These are phyloP conservation scores for Sporothrix schenckii DNA, from an alignment of 2,329 filamentous ascomycete species.

Conservation along the genomic window DNA sequence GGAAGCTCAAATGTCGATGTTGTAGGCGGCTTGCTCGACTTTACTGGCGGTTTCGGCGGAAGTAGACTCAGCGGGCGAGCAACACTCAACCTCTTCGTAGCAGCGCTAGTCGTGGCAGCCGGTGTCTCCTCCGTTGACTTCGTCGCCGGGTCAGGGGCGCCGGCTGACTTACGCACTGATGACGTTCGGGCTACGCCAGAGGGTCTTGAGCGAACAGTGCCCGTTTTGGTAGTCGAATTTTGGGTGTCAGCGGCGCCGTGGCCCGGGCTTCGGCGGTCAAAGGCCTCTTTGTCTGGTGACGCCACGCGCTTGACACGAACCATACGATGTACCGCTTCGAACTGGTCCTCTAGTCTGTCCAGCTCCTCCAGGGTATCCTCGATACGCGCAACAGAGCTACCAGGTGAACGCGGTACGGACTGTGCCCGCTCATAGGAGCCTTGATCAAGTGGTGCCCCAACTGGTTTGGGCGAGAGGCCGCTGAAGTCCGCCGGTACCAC, in stretches of 20 bases:
- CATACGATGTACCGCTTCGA: conserved; percentile 57
- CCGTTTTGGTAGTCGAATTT: conserved; percentile 39
- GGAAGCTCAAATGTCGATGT: conserved; percentile 63
- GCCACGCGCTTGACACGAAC: conserved; percentile 44
- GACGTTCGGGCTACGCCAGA: conserved; percentile 42
- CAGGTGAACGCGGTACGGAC: conserved; percentile 31
- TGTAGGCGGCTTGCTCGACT: conserved; percentile 59
- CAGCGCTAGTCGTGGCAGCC: conserved; percentile 32
- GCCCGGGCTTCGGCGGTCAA: background rate
- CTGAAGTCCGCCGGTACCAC: background rate
- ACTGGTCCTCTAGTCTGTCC: conserved; percentile 63
- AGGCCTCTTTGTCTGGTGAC: conserved; percentile 42
- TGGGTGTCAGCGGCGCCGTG: conserved; percentile 23
- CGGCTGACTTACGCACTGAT: conserved; percentile 50
- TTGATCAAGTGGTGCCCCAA: conserved; percentile 8
- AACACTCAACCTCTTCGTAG: conserved; percentile 40
- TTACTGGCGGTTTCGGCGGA: conserved; percentile 52
- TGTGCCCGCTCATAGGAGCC: conserved; percentile 22
- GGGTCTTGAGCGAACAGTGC: conserved; percentile 47
- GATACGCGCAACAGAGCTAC: conserved; percentile 49
- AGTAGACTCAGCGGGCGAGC: conserved; percentile 49
- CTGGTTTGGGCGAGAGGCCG: conserved; percentile 26
- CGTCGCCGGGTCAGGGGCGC: conserved; percentile 45
- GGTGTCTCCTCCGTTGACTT: conserved; percentile 31
- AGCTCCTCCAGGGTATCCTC: conserved; percentile 67